phyloP scores from a whole-genome alignment of 352 stramenopile species.

The Thalassiosira mediterranea region DNA sequence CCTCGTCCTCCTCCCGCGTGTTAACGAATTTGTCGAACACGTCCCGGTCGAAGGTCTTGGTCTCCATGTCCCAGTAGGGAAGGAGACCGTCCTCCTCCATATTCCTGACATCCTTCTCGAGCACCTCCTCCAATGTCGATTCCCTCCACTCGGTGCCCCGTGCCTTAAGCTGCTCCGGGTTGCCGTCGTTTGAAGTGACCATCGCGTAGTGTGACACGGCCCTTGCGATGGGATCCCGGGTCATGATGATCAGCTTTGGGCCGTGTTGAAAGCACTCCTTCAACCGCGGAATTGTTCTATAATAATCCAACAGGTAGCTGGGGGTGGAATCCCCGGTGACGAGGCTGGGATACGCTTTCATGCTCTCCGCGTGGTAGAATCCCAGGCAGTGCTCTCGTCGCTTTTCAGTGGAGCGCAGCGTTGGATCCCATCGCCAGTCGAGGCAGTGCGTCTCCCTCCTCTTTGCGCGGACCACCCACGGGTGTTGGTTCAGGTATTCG shows the following conservation, averaged over 20 bases:
- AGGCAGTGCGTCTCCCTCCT: conserved; percentile 97
- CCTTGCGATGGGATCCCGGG: conserved; percentile 91
- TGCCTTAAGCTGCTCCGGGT: conserved; percentile 85
- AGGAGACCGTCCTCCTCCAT: conserved; percentile 79
- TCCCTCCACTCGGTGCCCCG: conserved; percentile 85
- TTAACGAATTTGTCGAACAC: conserved; percentile 67
- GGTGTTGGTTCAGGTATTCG: conserved; percentile 97
- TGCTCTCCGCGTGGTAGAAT: conserved; percentile 71
- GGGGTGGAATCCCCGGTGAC: conserved; percentile 88
- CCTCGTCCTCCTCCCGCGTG: conserved; percentile 59
- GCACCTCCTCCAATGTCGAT: conserved; percentile 88
- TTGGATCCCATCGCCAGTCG: conserved; percentile 95
- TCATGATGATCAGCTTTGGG: conserved; percentile 88
- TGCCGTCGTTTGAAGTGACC: conserved; percentile 87
- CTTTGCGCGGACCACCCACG: conserved; percentile 90
- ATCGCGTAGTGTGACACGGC: conserved; percentile 93
- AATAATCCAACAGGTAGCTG: conserved; percentile 77
- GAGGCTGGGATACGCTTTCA: conserved; percentile 87
- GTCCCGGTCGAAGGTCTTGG: conserved; percentile 50
- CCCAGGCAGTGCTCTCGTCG: conserved; percentile 61
- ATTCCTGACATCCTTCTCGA: conserved; percentile 87
- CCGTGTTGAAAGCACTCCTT: conserved; percentile 63
- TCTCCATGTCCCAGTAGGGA: conserved; percentile 72
- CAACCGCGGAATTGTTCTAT: conserved; percentile 84
- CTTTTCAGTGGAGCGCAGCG: conserved; percentile 43